Conservation (phyloP, 2,329 filamentous ascomycete genomes). For the Colletotrichum shisoi region DNA sequence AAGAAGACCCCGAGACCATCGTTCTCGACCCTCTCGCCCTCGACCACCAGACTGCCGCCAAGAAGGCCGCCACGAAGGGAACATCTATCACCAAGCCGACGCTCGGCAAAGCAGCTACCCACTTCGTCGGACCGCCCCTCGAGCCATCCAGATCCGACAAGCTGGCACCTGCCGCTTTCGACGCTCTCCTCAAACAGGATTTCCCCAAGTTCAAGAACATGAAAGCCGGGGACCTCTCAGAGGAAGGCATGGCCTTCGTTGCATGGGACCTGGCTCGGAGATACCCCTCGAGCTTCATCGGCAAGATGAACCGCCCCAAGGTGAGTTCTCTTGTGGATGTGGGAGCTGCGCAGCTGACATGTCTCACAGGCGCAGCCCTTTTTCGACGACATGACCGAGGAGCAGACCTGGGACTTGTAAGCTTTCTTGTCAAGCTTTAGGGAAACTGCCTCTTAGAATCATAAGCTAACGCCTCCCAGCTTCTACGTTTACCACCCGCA, state of each 20-base stretch:
- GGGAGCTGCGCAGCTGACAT: conserved; percentile 27
- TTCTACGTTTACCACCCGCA: conserved; percentile 71
- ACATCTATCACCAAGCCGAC: conserved; percentile 9
- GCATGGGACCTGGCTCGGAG: conserved; percentile 62
- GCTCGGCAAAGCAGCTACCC: not conserved
- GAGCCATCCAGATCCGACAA: conserved; percentile 27
- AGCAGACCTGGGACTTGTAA: conserved; percentile 79
- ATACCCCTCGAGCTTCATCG: conserved; percentile 68
- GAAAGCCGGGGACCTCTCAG: conserved; percentile 39
- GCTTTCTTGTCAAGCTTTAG: conserved; percentile 45
- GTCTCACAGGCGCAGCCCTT: conserved; percentile 53
- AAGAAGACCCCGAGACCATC: conserved; percentile 11
- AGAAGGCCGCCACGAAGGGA: conserved; percentile 16
- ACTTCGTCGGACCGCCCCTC: conserved; percentile 6
- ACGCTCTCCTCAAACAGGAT: conserved; percentile 17
- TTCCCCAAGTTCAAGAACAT: conserved; percentile 32
- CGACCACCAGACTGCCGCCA: conserved; percentile 22
- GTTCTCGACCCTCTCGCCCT: conserved; percentile 22
- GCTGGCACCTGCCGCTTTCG: conserved; percentile 22
- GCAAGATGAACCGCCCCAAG: conserved; percentile 59
- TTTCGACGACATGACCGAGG: conserved; percentile 68
- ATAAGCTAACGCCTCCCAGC: conserved; percentile 50
- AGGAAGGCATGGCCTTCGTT: conserved; percentile 52
- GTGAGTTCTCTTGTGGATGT: conserved; percentile 46
- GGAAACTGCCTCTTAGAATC: not conserved